Base-by-base conservation (phyloP, 2,329 filamentous ascomycete species). In the Triangularia verruculosa region DNA sequence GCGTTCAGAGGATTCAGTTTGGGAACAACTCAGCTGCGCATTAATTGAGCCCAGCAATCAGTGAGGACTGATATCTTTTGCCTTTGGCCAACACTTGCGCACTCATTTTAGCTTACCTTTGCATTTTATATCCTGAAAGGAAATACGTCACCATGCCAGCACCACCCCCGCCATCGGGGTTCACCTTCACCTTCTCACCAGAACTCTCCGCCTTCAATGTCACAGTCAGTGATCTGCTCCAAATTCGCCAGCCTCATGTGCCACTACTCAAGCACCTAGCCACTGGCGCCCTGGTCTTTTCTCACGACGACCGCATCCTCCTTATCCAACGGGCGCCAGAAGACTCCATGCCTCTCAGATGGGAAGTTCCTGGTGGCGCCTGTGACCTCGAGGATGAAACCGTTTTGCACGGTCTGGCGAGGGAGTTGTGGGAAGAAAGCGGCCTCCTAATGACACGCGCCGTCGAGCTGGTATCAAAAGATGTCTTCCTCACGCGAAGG, bases 381-480 rank as follows among this genome's bases (percentile, higher is more conserved):
- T 74, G 72, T 54, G 77, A 80, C 60, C 28, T 64, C 1, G 72
- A 74, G 1, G 77, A 79, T 57, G 61, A 67, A 54, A 77, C 68
- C 2, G 70, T 80, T 8, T 70, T 80, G 15, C 69, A 76, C 59
- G 74, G 69, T 2, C 70, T 74, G 0, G 75, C 75, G 5, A 73
- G 79, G 25, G 79, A 81, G 67, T 67, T 81, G 4, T 75, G 71
- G 72, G 79, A 81, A 70, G 79, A 81, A 69, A 68, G 75, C 13
- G 76, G 78, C 1, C 67, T 81, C 5, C 28, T 68, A 15, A 69
- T 72, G 2, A 66, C 39, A n/a, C 62, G 56, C 2, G 70, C 78
- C 7, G 66, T 67, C 9, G 62, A 64, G 8, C 61, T 69, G 4
- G 67, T 72, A 15, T 61, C 65, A 6, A 51, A 55, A 1, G 69